Evolutionary conservation across 179 eudicot genomes (phyloP), one percentile per base, ranked within the genome.

Genomic region (Silene coronaria): DNA sequence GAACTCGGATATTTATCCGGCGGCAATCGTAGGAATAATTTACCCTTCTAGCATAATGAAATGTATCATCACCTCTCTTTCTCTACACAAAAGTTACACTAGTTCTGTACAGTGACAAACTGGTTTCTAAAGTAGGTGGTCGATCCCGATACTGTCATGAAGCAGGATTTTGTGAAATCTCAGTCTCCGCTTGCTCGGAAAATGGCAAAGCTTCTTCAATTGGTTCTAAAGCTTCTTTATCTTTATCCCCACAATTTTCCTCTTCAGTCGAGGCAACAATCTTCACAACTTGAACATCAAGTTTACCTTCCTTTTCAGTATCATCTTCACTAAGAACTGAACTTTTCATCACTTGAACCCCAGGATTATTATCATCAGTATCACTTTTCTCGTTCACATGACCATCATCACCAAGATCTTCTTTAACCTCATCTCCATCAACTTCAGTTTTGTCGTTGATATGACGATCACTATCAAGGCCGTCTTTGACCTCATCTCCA

Each of bases 201-300:
- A 63, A 21, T 69, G 82, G 80, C 71, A 66, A n/a, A 51, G 75
- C 76, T 76, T 80, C 93, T 53, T 75, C 78, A 28, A 72, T 76
- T 70, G 66, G 64, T 58, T 65, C 85, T 57, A 61, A 82, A 73
- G 71, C 82, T 74, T 78, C 88, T 21, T 34, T 14, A 57, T 81
- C 84, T 67, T 75, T 82, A 66, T 65, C 48, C 75, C 75, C 81
- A 9, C 67, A 70, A 21, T 78, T 73, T 12, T 24, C 58, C 59
- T 73, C 70, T 14, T 28, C 74, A 72, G 28, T 19, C 7, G n/a
- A 24, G 12, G 14, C 65, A 46, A 57, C 82, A 74, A 27, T 82
- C 67, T 80, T 81, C 17, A 36, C 13, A 57, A 79, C 82, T 66
- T 73, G 83, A 58, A 46, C 45, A 72, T 73, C 76, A 16, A 28